Base-by-base conservation (phyloP, 306 rosid species). In the Acacia acuminata region DNA sequence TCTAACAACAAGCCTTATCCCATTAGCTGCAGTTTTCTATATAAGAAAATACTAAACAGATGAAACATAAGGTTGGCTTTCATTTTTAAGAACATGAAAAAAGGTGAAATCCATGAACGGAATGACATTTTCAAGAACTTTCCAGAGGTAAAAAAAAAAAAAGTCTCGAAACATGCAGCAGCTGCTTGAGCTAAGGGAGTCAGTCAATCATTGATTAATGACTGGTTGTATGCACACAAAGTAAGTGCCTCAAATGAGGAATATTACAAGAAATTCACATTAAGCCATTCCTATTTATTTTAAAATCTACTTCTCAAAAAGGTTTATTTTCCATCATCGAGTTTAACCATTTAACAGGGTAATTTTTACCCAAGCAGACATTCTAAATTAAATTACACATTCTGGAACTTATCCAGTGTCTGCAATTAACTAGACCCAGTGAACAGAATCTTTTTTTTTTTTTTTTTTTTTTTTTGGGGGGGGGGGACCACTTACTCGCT, bases 401-500 rank as follows among this genome's bases (percentile, higher is more conserved):
- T 3, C 34, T 66, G 60, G 13, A 11, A 75, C 69, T 76, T 50
- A 43, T 69, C 71, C 70, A 68, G 45, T 44, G 17, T 69, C 79
- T 48, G 42, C 24, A 53, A 36, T 45, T 24, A 60, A 38, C 56
- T 24, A 80, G 55, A 13, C 27, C 36, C 83, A 4, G n/a, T 44
- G 55, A 25, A 67, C 70, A 66, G 20, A 32, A 51, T 51, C 0
- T 0, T 8, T 7, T 42, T 7, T 1, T 43, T 43, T 10, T 2
- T 2, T 2, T n/a, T 7, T 10, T 43, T 10, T 42, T 43, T 43
- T 10, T 2, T 2, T 2, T 0, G 7, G 19, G 7, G 20, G 20
- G 58, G 58, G 20, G 8, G 2, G 0, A 30, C 50, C 73, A 70
- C 91, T 90, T 87, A 92, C 97, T 45, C 68, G 87, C 82, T 84